phyloP scores from a whole-genome alignment of 202 grass and related monocot genomes.

The Elaeis oleifera region DNA sequence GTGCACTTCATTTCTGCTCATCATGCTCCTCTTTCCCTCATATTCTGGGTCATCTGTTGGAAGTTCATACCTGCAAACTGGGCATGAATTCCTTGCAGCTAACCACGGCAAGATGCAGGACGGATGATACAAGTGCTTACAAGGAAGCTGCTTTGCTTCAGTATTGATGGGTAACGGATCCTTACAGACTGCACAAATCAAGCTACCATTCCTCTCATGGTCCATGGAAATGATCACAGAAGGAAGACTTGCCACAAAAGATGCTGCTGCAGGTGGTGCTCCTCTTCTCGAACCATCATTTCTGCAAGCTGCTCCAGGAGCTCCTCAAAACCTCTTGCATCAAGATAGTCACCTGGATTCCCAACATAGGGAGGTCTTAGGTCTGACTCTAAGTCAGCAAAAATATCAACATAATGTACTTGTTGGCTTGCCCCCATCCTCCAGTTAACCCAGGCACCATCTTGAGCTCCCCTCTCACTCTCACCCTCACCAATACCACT shows the following conservation, averaged over 20 bases:
- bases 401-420: conserved; percentile 16
- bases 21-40: conserved; percentile 37
- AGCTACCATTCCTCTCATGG: conserved; percentile 34
- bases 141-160: conserved; percentile 65
- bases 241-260: conserved; percentile 41
- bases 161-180: conserved; percentile 36
- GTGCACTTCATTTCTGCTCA: conserved; percentile 20
- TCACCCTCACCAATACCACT: conserved; percentile 9
- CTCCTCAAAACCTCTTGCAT: conserved; percentile 61
- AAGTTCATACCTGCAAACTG: conserved; percentile 84
- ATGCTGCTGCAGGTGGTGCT: conserved; percentile 50
- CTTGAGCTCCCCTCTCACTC: conserved; percentile 23
- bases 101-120: conserved; percentile 83
- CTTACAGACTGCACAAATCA: conserved; percentile 83
- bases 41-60: conserved; percentile 67
- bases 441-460: conserved; percentile 27
- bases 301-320: conserved; percentile 76
- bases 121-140: conserved; percentile 70
- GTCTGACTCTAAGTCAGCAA: conserved; percentile 23
- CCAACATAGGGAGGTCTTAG: conserved; percentile 35
- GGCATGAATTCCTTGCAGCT: conserved; percentile 71
- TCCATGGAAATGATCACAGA: conserved; percentile 48
- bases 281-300: conserved; percentile 49
- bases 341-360: conserved; percentile 66
- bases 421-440: conserved; percentile 19